Conservation (phyloP, 148 eudicot genomes). For the Nepenthes gracilis region DNA sequence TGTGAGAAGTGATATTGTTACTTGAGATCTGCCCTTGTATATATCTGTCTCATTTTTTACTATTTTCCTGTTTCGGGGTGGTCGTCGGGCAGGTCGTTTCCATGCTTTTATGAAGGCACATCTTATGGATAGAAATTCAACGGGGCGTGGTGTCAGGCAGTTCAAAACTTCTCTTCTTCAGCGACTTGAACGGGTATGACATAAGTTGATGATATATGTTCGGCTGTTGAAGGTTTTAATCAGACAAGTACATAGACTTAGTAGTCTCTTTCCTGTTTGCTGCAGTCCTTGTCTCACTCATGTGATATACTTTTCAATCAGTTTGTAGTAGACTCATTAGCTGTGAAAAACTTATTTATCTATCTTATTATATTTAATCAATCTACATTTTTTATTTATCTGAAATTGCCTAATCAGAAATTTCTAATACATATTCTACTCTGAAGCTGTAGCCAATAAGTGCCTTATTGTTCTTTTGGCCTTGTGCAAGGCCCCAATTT, state of each 20-base stretch:
- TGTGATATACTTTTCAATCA: too few species aligned
- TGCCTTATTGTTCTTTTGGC: too few species aligned
- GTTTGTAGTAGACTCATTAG: neutral
- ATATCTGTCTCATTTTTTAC: too few species aligned
- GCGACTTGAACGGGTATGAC: constrained; percentile 81
- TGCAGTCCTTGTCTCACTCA: too few species aligned
- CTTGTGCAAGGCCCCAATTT: too few species aligned
- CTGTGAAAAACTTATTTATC: neutral
- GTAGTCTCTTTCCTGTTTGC: too few species aligned
- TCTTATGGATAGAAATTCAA: constrained; percentile 78
- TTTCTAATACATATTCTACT: too few species aligned
- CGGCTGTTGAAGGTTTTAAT: neutral
- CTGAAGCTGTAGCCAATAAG: too few species aligned
- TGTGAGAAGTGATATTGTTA: neutral
- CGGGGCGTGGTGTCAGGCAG: constrained; percentile 91
- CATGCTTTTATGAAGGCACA: constrained; percentile 96
- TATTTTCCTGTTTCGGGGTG: neutral
- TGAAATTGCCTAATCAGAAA: too few species aligned
- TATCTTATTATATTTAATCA: neutral
- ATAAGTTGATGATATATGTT: neutral
- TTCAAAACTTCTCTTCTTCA: constrained; percentile 94
- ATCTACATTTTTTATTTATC: too few species aligned
- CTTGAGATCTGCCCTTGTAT: too few species aligned
- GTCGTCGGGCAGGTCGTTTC: constrained; percentile 60
- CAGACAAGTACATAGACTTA: neutral